phyloP scores from a whole-genome alignment of 2,329 filamentous ascomycete species.

The Phyllosticta ampelicida region DNA sequence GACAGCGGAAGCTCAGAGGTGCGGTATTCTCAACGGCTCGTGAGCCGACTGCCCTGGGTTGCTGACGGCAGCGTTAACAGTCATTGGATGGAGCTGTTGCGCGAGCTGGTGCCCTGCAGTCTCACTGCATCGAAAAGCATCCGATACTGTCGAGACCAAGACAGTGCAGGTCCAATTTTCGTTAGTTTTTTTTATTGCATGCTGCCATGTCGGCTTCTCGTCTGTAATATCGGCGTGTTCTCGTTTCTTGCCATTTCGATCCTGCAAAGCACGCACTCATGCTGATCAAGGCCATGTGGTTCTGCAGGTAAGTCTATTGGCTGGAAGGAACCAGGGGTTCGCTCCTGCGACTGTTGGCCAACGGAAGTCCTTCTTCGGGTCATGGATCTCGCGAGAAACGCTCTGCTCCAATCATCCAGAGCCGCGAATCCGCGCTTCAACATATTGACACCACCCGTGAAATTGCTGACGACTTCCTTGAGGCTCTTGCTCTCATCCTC shows the following conservation, averaged over 20 bases:
- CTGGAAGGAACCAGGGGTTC: background rate
- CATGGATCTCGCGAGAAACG: no score
- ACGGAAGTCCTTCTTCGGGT: background rate
- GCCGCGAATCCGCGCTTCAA: no score
- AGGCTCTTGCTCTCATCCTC: no score
- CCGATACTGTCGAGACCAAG: background rate
- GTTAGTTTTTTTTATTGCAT: background rate
- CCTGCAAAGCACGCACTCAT: background rate
- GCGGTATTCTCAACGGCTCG: background rate
- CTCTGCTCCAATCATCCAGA: no score
- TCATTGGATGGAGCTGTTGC: background rate
- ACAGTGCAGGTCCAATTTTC: background rate
- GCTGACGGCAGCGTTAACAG: background rate
- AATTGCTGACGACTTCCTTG: no score
- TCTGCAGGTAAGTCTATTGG: background rate
- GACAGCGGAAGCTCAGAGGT: background rate
- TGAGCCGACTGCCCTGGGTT: background rate
- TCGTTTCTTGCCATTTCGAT: background rate
- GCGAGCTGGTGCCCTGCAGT: background rate
- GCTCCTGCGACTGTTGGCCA: background rate
- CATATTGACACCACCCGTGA: no score
- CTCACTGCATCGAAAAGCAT: background rate
- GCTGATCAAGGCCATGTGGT: background rate
- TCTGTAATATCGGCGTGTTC: background rate
- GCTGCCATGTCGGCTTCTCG: background rate